Percentiles rank a stretch among this genome's conserved stretches.
Evolutionary conservation across 345 rosid species (phyloP).

Genomic region (Syzygium oleosum): DNA sequence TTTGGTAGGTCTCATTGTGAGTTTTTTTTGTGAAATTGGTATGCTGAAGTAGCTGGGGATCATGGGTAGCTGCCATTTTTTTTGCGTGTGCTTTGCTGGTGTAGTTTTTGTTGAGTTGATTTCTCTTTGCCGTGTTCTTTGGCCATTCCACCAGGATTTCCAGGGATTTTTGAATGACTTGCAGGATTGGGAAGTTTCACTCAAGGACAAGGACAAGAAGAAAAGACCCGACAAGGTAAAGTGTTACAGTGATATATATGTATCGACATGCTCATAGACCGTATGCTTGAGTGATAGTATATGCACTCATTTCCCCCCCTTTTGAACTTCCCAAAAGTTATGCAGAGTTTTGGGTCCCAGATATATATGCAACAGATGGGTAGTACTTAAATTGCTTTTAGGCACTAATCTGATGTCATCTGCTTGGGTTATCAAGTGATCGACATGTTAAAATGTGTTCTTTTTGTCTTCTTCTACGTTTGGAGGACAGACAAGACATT

Average conservation of each 20-base stretch:
- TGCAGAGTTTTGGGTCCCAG: not conserved
- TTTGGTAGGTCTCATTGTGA: not conserved
- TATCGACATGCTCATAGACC: not conserved
- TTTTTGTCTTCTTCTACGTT: not conserved
- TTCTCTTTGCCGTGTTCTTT: not conserved
- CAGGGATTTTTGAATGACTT: constrained; percentile 86
- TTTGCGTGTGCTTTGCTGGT: not conserved
- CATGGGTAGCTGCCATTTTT: not conserved
- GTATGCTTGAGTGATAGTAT: not conserved
- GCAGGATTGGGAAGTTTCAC: constrained; percentile 88
- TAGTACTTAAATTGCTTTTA: not conserved
- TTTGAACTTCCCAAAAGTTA: not conserved
- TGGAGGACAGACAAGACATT: not conserved
- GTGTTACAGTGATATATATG: not conserved
- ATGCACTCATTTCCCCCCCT: not conserved
- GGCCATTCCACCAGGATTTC: constrained; percentile 50
- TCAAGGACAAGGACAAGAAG: constrained; percentile 60
- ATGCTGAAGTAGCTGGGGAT: not conserved
- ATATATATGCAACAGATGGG: not conserved
- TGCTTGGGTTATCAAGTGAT: not conserved
- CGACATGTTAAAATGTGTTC: not conserved
- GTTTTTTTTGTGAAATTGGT: not conserved
- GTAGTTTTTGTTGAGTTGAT: not conserved
- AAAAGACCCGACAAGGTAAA: constrained; percentile 34
- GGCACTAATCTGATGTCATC: not conserved